Conservation (phyloP, 2,329 filamentous ascomycete species). For the Alternaria arbusti region DNA sequence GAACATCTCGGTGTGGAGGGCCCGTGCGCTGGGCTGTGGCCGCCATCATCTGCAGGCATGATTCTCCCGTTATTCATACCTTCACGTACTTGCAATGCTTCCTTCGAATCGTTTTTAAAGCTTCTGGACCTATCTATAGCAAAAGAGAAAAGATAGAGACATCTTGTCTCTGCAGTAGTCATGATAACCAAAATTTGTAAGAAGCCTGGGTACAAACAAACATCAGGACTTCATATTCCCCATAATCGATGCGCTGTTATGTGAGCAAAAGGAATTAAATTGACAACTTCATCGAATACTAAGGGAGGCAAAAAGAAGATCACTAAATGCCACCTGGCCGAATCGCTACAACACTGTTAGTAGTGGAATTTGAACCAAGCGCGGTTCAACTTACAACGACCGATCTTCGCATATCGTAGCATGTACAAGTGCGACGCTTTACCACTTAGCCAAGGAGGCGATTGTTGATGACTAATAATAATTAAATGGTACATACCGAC, state of each 20-base stretch:
- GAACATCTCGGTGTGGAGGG: background rate
- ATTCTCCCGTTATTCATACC: background rate
- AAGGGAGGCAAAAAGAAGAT: background rate
- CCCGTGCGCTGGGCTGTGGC: background rate
- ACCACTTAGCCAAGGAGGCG: conserved; percentile 9
- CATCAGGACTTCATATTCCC: background rate
- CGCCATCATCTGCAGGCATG: background rate
- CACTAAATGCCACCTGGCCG: background rate
- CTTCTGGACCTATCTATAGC: background rate
- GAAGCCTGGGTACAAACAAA: background rate
- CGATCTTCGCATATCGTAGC: conserved; percentile 8
- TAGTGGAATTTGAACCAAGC: background rate
- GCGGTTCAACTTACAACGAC: background rate
- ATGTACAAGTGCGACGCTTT: conserved; percentile 14
- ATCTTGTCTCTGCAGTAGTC: background rate
- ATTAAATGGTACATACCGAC: background rate
- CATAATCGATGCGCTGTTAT: background rate
- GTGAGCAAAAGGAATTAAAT: background rate
- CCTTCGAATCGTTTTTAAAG: background rate
- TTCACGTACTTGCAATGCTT: background rate
- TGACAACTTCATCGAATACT: background rate
- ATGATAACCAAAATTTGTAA: background rate
- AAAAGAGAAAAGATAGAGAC: background rate
- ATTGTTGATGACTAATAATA: background rate
- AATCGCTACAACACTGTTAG: background rate